Conservation (phyloP, 2,329 filamentous ascomycete genomes). For the Botrytis hyacinthi region DNA sequence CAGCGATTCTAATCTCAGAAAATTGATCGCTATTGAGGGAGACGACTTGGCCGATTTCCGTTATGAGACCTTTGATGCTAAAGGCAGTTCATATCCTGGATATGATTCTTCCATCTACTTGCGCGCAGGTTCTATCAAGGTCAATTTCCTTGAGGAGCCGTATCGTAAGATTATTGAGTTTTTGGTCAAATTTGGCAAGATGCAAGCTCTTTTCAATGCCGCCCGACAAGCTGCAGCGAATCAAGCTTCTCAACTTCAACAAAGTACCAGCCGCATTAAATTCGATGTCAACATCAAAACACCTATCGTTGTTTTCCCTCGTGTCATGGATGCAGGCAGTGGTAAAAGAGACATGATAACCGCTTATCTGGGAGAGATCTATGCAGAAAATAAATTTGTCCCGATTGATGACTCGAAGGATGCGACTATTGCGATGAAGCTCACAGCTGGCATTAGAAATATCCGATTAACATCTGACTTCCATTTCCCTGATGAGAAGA, state of each 20-base stretch:
- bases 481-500: slow-evolving; percentile 67
- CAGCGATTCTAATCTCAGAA: slow-evolving; percentile 74
- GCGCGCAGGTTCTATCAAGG: slow-evolving; percentile 88
- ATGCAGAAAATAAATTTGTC: slow-evolving; percentile 89
- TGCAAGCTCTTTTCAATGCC: slow-evolving; percentile 98
- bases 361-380: slow-evolving; percentile 94
- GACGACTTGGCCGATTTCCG: slow-evolving; percentile 95
- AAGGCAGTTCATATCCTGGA: slow-evolving; percentile 74
- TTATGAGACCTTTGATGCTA: slow-evolving; percentile 89
- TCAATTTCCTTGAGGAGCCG: slow-evolving; percentile 96
- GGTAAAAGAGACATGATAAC: slow-evolving; percentile 79
- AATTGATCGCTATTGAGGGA: slow-evolving; percentile 91
- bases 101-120: slow-evolving; percentile 92
- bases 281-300: slow-evolving; percentile 93
- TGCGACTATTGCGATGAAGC: slow-evolving; percentile 78
- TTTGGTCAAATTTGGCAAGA: slow-evolving; percentile 97
- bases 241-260: slow-evolving; percentile 89
- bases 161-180: slow-evolving; percentile 99
- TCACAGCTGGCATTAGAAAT: slow-evolving; percentile 88
- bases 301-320: slow-evolving; percentile 92
- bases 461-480: slow-evolving; percentile 88
- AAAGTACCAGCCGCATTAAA: slow-evolving; percentile 85
- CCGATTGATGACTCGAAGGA: slow-evolving; percentile 75
- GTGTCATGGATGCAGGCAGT: slow-evolving; percentile 67
- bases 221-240: slow-evolving; percentile 91